Evolutionary conservation across 1,139 yeast genomes (phyloP).

Genomic region (Yamadazyma jaroonii): DNA sequence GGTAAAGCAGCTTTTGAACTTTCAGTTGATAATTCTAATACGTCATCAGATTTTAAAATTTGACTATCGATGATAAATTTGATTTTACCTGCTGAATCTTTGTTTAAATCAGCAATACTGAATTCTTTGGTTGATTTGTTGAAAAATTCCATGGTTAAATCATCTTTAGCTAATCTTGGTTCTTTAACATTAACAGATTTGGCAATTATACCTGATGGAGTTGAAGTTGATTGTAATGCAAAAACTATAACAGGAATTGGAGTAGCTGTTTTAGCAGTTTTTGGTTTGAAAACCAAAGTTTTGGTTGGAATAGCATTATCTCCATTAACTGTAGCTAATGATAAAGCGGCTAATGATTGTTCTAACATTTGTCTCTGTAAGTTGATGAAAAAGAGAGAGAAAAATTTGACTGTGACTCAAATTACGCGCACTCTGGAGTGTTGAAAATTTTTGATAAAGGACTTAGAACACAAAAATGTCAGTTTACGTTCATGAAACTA

Average conservation of each 20-base stretch:
- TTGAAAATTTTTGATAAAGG: conserved; percentile 1
- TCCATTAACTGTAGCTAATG: conserved; percentile 44
- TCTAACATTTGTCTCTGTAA: conserved; percentile 49
- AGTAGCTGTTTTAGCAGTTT: conserved; percentile 80
- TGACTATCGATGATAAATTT: conserved; percentile 64
- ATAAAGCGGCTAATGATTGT: conserved; percentile 57
- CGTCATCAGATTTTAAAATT: conserved; percentile 40
- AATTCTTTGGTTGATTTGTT: conserved; percentile 63
- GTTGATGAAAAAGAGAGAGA: not conserved
- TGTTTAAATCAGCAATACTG: conserved; percentile 56
- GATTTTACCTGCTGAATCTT: conserved; percentile 58
- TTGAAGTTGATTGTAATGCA: conserved; percentile 67
- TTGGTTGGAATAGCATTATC: conserved; percentile 54
- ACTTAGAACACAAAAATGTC: conserved; percentile 20
- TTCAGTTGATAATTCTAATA: conserved; percentile 59
- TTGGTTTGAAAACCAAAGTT: conserved; percentile 85
- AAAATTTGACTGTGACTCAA: conserved; percentile 2
- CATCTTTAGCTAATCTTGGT: conserved; percentile 85
- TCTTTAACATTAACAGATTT: conserved; percentile 72
- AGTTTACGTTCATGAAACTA: conserved; percentile 66
- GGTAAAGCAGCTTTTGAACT: conserved; percentile 55
- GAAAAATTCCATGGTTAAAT: conserved; percentile 67
- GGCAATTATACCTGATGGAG: conserved; percentile 68
- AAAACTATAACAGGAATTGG: conserved; percentile 81
- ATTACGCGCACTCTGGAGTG: not conserved